phyloP scores from a whole-genome alignment of 345 rosid genomes.

The Brassica rapa region DNA sequence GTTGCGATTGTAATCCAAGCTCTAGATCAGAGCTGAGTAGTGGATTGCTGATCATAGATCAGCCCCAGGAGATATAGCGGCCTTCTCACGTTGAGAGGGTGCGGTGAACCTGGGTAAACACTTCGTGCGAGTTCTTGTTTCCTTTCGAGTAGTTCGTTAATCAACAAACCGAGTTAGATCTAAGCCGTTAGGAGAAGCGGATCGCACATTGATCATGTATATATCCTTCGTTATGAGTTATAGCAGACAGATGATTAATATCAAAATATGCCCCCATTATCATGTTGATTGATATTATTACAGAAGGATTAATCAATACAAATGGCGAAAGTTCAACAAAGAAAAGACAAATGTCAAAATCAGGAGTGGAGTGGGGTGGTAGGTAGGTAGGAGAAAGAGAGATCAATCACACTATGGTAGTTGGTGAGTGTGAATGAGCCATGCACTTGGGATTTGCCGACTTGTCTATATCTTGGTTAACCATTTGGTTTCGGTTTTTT shows the following conservation, averaged over 20 bases:
- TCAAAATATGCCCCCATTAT: background rate
- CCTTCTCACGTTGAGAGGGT: too few relatives aligned
- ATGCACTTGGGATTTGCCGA: slow-evolving; percentile 35
- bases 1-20: background rate
- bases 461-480: slow-evolving; percentile 24
- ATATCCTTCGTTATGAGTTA: background rate
- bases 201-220: background rate
- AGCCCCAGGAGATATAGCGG: too few relatives aligned
- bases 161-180: too few relatives aligned
- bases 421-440: slow-evolving; percentile 27
- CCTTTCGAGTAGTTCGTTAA: too few relatives aligned
- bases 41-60: background rate
- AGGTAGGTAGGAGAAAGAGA: slow-evolving; percentile 36
- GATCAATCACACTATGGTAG: slow-evolving; percentile 22
- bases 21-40: background rate
- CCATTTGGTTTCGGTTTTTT: background rate
- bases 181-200: too few relatives aligned
- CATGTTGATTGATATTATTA: background rate
- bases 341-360: background rate
- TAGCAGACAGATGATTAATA: background rate
- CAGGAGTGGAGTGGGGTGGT: slow-evolving; percentile 30
- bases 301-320: background rate
- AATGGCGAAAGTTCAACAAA: background rate
- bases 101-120: too few relatives aligned
- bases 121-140: too few relatives aligned